Conservation (phyloP, 2,329 filamentous ascomycete genomes). For the Penicillium sp. region DNA sequence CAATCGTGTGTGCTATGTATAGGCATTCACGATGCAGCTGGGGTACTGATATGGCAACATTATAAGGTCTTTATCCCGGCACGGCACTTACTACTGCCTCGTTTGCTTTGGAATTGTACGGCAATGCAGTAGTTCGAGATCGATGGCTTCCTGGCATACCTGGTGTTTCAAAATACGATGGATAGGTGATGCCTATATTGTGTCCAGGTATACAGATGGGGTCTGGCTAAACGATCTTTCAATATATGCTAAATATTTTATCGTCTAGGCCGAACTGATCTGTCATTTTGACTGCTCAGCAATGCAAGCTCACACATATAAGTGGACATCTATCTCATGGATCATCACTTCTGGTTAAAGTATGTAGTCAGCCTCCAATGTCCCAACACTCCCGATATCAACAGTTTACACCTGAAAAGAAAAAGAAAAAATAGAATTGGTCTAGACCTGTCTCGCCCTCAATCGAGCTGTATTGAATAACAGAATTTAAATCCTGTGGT, state of each 20-base stretch:
- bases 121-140: not conserved
- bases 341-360: too few species aligned
- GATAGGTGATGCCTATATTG: not conserved
- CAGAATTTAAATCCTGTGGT: slow-evolving; percentile 12
- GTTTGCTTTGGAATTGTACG: not conserved
- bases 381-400: not conserved
- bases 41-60: not conserved
- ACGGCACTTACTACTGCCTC: not conserved
- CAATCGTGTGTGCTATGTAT: slow-evolving; percentile 4
- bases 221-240: not conserved
- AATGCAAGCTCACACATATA: not conserved
- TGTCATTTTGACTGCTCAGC: not conserved
- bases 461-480: slow-evolving; percentile 11
- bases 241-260: not conserved
- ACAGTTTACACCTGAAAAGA: not conserved
- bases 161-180: not conserved
- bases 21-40: not conserved
- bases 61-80: not conserved
- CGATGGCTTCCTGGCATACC: not conserved
- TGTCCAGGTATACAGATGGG: not conserved
- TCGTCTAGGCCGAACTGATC: not conserved
- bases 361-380: not conserved
- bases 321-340: not conserved
- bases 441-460: slow-evolving; percentile 2
- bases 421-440: not conserved